phyloP scores from a whole-genome alignment of 2,329 filamentous ascomycete genomes.

The Curvularia verruculosa region DNA sequence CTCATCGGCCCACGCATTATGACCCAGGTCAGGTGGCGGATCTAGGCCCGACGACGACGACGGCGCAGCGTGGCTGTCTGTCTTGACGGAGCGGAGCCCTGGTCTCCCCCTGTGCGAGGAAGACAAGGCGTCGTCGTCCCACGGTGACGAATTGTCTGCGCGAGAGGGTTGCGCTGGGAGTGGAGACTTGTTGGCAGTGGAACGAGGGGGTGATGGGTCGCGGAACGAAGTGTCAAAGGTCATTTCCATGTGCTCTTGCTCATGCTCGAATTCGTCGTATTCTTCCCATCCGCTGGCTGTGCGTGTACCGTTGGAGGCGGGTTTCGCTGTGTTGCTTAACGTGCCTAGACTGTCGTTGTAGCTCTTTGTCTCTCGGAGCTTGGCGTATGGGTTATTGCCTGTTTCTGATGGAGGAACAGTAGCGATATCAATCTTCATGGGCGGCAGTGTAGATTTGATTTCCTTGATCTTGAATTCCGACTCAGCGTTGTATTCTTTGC shows the following conservation, averaged over 20 bases:
- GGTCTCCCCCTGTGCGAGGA: conserved; percentile 22
- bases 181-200: conserved; percentile 11
- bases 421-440: conserved; percentile 73
- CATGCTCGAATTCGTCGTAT: conserved; percentile 45
- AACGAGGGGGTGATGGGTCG: conserved; percentile 15
- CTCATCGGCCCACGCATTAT: conserved; percentile 58
- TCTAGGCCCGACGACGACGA: not conserved
- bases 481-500: conserved; percentile 42
- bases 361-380: conserved; percentile 50
- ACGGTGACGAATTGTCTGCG: conserved; percentile 18
- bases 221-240: conserved; percentile 52
- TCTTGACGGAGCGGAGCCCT: conserved; percentile 36
- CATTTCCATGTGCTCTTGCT: conserved; percentile 48
- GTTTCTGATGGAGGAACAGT: conserved; percentile 24
- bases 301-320: conserved; percentile 24
- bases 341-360: conserved; percentile 46
- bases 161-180: conserved; percentile 1
- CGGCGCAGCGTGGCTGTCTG: conserved; percentile 23
- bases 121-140: not conserved
- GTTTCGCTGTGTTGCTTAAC: conserved; percentile 13
- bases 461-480: conserved; percentile 70
- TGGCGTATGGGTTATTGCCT: conserved; percentile 26
- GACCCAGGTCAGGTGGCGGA: conserved; percentile 29
- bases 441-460: conserved; percentile 84
- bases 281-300: conserved; percentile 36